Evolutionary conservation across 1,139 yeast genomes (phyloP).

Genomic region (Saccharomyces hybrid): DNA sequence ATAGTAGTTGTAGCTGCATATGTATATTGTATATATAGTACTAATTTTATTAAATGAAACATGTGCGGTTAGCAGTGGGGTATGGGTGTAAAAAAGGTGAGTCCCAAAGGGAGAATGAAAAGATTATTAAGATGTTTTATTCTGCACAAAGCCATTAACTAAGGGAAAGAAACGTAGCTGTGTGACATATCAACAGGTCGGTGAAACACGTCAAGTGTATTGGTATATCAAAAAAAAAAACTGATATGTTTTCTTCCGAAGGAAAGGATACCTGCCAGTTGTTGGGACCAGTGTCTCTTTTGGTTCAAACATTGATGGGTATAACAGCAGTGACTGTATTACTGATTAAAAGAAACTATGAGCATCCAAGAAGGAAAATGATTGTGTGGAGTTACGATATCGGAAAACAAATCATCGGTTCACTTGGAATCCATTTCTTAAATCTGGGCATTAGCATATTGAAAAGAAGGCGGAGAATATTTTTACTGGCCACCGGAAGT

Average conservation of each 20-base stretch:
- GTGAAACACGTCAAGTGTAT: not conserved
- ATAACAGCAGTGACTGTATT: conserved; percentile 65
- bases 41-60: not conserved
- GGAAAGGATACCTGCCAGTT: conserved; percentile 43
- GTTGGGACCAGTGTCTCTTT: conserved; percentile 62
- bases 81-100: not conserved
- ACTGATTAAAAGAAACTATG: conserved; percentile 67
- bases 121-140: not conserved
- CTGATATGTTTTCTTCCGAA: not conserved
- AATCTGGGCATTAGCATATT: conserved; percentile 67
- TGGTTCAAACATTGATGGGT: conserved; percentile 64
- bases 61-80: not conserved
- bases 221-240: not conserved
- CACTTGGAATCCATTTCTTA: conserved; percentile 72
- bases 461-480: conserved; percentile 29
- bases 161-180: not conserved
- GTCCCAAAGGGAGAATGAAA: not conserved
- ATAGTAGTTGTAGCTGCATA: not conserved
- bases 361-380: conserved; percentile 82
- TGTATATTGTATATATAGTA: not conserved
- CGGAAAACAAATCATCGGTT: conserved; percentile 80
- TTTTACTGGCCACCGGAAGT: conserved; percentile 11
- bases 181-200: not conserved
- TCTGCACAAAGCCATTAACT: not conserved
- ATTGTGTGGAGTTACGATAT: conserved; percentile 85